Base-by-base conservation (phyloP, 768 basidiomycete genomes). In the Tephrocybe rancida region DNA sequence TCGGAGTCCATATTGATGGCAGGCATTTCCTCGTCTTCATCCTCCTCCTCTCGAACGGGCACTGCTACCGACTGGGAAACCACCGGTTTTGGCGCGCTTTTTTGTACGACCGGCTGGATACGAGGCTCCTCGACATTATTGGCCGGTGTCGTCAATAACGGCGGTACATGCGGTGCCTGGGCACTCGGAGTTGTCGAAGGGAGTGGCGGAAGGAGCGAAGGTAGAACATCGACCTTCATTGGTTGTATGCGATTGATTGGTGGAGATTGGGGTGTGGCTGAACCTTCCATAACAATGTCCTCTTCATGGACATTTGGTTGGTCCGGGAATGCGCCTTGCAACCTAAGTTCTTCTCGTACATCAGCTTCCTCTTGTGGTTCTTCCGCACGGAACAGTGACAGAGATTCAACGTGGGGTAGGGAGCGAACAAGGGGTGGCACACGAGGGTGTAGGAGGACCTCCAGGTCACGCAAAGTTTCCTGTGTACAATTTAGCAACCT, bases 1-100 rank as follows among this genome's bases (percentile, higher is more conserved):
- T 93, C 91, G 1, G 91, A 92, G 35, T 79, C 84, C 74, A 91
- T 73, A 64, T 92, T 81, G 32, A 95, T 92, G 10, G 75, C 63
- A 2, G 92, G 92, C 75, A 95, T 85, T 42, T 83, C 87, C n/a
- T 80, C 58, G 14, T 52, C 79, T 13, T 90, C 87, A 3, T 84
- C 76, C 37, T 66, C 68, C 16, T 59, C 68, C 18, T 59, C 52
- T 8, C 54, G 58, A 9, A 53, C 24, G 3, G 39, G 34, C 34
- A 24, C 43, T 4, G n/a, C 41, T 16, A 32, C 43, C 6, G 45
- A 35, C 16, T 48, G 47, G 25, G 52, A 44, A 24, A 52, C 14
- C 44, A 44, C 39, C 41, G 42, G 19, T 13, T 42, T 21, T 13
- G 50, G 13, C 26, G 42, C 6, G 1, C 24, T 53, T 47, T 38